Evolutionary conservation across 2,329 filamentous ascomycete genomes (phyloP), one percentile per base, ranked within the genome.

Genomic region (Fusarium pseudocircinatum): DNA sequence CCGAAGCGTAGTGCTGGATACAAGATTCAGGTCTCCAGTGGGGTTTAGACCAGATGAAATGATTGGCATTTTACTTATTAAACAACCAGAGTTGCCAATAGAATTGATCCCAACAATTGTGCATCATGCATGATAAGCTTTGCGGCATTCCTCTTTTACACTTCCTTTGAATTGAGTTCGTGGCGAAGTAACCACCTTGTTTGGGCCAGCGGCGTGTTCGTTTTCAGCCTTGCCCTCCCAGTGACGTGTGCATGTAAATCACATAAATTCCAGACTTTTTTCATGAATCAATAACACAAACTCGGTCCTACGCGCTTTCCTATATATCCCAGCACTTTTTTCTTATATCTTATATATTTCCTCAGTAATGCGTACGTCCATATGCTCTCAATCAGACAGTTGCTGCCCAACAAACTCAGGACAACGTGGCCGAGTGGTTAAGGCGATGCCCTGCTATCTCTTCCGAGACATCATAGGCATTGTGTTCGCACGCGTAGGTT

Each of bases 401-500:
- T 26, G 18, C 9, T 20, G 18, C 7, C 28, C 4, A 63, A 42
- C 4, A 18, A 57, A 57, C 32, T 32, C 0, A 36, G 40, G 63
- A 66, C 63, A 64, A 64, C 60, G 63, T 66, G 63, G 47, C 63
- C 63, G 63, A 64, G 60, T 64, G 63, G 63, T 66, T 57, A 65
- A 65, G 63, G 63, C 63, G 63, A 65, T 65, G 63, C 63, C 63
- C 63, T 65, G 63, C 63, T 65, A 65, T 64, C 62, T 64, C 46
- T 53, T 39, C 7, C n/a, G 61, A 53, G 61, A 44, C 61, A 64
- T 64, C 61, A 63, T 24, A 64, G 61, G 61, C 61, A 64, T 63
- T 64, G 62, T 65, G 62, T 63, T 65, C 61, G 62, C 39, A 64
- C 46, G 58, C 62, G 58, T 63, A 65, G 59, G 62, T 65, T 63